Conservation (phyloP, 2,329 filamentous ascomycete genomes). For the Truncatella angustata region DNA sequence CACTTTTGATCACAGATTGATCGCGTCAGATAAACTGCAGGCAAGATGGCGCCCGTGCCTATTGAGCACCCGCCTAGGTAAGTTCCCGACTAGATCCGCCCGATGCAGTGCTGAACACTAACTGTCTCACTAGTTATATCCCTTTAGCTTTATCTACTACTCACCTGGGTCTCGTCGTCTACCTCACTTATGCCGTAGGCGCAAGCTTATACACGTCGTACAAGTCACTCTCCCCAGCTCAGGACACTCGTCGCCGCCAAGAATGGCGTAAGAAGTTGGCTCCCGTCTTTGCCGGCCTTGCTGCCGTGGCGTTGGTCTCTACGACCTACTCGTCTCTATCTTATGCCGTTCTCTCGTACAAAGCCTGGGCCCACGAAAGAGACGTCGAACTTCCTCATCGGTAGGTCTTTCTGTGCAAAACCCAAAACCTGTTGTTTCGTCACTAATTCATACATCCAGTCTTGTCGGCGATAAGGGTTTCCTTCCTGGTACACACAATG, state of each 20-base stretch:
- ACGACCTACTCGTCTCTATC: constrained; percentile 27
- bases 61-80: constrained; percentile 26
- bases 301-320: constrained; percentile 25
- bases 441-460: constrained; percentile 7
- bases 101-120: neutral
- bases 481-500: constrained; percentile 25
- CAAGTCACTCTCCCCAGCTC: constrained; percentile 30
- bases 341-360: constrained; percentile 34
- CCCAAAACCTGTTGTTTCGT: too few relatives aligned
- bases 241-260: constrained; percentile 34
- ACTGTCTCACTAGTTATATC: constrained; percentile 24
- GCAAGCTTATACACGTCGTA: constrained; percentile 34
- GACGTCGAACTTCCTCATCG: constrained; percentile 27
- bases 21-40: neutral
- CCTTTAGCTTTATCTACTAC: constrained; percentile 27
- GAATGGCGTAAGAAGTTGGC: constrained; percentile 30
- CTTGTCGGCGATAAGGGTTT: constrained; percentile 24
- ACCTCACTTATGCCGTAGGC: constrained; percentile 31
- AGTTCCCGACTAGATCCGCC: neutral
- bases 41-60: constrained; percentile 27
- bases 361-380: constrained; percentile 36
- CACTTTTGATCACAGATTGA: neutral
- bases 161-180: constrained; percentile 27
- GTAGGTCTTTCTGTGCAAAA: constrained; percentile 22
- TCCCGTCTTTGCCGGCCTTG: constrained; percentile 32